Percentiles rank a stretch among this genome's conserved stretches.
These are phyloP conservation scores for Thalassiosira profunda DNA, from an alignment of 108 stramenopile genomes.

Conservation along the genomic window DNA sequence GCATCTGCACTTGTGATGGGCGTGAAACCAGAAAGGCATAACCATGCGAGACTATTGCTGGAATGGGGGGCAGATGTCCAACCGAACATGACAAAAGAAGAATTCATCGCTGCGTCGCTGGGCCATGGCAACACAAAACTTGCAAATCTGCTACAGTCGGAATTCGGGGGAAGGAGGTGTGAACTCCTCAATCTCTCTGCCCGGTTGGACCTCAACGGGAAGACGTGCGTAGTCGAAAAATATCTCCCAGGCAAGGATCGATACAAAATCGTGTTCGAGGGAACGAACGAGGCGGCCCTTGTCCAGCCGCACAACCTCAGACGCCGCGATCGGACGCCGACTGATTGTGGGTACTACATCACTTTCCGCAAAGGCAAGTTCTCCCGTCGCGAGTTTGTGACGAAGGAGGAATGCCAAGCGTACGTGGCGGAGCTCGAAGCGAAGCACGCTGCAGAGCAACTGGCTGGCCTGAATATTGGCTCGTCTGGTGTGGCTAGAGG, in stretches of 20 bases:
- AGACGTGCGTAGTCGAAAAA: constrained; percentile 4
- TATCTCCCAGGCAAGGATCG: background rate
- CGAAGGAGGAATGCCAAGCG: constrained; percentile 7
- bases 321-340: background rate
- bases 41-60: too few relatives aligned
- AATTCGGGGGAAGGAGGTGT: background rate
- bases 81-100: too few relatives aligned
- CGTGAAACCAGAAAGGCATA: too few relatives aligned
- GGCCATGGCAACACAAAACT: background rate
- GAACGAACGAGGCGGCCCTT: background rate
- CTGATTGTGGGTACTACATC: background rate
- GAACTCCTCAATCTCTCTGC: constrained; percentile 1
- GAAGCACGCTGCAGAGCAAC: too few relatives aligned
- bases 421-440: too few relatives aligned
- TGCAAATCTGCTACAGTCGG: constrained; percentile 1
- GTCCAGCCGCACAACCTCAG: constrained; percentile 1
- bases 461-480: too few relatives aligned
- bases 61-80: too few relatives aligned
- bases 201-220: background rate
- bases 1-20: background rate
- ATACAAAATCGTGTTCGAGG: background rate
- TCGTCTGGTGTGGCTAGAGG: too few relatives aligned
- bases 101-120: background rate
- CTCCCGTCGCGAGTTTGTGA: constrained; percentile 2
- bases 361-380: background rate